Percentiles rank a stretch among this genome's conserved stretches.
Evolutionary conservation across 768 basidiomycete species (phyloP).

Genomic region (Albatrellus ellisii): DNA sequence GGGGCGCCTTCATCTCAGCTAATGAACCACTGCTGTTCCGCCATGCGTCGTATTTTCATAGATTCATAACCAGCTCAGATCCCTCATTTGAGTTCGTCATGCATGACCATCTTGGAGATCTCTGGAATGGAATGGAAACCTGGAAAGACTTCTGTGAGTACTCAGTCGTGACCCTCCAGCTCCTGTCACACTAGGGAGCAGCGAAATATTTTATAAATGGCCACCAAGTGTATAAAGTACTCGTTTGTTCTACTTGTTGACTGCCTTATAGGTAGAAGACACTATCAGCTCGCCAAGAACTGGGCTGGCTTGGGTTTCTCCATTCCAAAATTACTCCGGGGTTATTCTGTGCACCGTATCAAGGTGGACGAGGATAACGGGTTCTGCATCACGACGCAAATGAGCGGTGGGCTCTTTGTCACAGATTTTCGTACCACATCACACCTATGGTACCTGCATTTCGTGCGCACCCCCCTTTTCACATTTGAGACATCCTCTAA

Average conservation of each 20-base stretch:
- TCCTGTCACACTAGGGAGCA: not conserved
- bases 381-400: constrained; percentile 44
- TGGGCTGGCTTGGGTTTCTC: constrained; percentile 45
- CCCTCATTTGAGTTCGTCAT: constrained; percentile 21
- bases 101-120: constrained; percentile 21
- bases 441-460: constrained; percentile 50
- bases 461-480: constrained; percentile 23
- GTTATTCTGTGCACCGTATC: constrained; percentile 48
- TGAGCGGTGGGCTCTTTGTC: constrained; percentile 43
- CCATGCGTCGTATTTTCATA: constrained; percentile 39
- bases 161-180: not conserved
- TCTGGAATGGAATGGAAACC: constrained; percentile 23
- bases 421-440: constrained; percentile 35
- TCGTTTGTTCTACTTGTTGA: too few species aligned
- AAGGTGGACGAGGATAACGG: constrained; percentile 58
- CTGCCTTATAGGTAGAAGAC: constrained; percentile 40
- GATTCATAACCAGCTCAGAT: constrained; percentile 24
- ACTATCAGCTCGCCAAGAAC: constrained; percentile 29
- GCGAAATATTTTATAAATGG: not conserved
- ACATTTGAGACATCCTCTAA: not conserved
- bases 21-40: constrained; percentile 46
- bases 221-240: constrained; percentile 1
- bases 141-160: constrained; percentile 56
- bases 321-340: constrained; percentile 22
- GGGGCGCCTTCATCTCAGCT: constrained; percentile 31